Evolutionary conservation across 768 basidiomycete genomes (phyloP).

Genomic region (Pleurotus tuber-regium): DNA sequence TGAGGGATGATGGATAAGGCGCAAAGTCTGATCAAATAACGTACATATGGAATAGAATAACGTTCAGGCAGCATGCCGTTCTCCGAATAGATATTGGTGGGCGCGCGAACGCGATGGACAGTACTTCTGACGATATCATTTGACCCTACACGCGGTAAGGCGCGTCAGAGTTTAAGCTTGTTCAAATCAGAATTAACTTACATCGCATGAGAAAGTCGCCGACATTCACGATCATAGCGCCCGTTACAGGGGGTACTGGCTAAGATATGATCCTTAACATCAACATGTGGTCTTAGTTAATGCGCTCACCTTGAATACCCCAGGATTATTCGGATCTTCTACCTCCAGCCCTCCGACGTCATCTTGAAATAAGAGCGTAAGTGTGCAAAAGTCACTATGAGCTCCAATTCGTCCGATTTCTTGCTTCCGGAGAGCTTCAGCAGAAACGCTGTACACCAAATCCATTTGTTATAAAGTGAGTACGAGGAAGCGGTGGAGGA

Average conservation of each 20-base stretch:
- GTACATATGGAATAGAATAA: conserved; percentile 63
- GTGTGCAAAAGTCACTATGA: conserved; percentile 53
- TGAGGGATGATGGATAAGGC: background rate
- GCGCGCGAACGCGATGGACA: conserved; percentile 50
- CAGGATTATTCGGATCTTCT: conserved; percentile 48
- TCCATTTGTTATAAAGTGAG: background rate
- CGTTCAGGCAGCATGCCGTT: conserved; percentile 44
- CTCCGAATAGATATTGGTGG: conserved; percentile 18
- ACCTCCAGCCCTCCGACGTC: conserved; percentile 61
- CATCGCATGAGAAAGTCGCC: conserved; percentile 52
- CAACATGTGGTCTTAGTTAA: background rate
- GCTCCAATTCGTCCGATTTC: conserved; percentile 43
- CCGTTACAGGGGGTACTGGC: conserved; percentile 41
- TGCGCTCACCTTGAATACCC: conserved; percentile 32
- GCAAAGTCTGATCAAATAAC: too few species aligned
- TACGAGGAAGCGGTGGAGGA: background rate
- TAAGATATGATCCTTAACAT: conserved; percentile 15
- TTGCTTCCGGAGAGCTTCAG: conserved; percentile 29
- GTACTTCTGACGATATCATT: conserved; percentile 48
- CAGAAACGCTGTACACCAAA: conserved; percentile 26
- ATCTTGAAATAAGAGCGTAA: conserved; percentile 63
- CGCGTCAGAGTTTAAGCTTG: background rate
- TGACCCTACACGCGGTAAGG: conserved; percentile 30
- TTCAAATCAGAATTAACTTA: conserved; percentile 16
- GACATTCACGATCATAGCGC: conserved; percentile 49